Conservation (phyloP, 164 flowering plant species). For the Aristolochia contorta region DNA sequence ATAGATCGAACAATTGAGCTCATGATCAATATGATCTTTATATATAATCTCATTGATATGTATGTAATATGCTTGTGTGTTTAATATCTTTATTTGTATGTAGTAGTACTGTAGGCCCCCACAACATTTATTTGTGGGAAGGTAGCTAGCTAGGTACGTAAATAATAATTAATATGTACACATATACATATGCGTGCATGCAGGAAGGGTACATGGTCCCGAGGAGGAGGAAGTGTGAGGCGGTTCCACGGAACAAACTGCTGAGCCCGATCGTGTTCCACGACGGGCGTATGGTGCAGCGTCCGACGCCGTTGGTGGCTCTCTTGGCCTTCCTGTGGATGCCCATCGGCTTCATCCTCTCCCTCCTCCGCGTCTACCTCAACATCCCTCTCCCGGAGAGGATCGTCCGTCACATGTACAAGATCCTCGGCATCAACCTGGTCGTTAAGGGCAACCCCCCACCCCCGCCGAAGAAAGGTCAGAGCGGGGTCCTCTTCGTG, state of each 20-base stretch:
- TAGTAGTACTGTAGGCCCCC: no score
- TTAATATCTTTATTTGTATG: no score
- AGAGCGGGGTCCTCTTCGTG: slow-evolving; percentile 39
- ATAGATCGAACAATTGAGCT: no score
- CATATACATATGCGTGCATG: slow-evolving; percentile 1
- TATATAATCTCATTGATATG: no score
- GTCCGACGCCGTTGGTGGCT: slow-evolving; percentile 54
- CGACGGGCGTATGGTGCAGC: slow-evolving; percentile 59
- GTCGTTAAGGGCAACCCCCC: slow-evolving; percentile 74
- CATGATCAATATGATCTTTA: no score
- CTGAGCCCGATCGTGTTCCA: slow-evolving; percentile 57
- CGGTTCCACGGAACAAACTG: slow-evolving; percentile 57
- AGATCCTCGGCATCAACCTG: slow-evolving; percentile 48
- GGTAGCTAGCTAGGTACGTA: no score
- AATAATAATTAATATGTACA: no score
- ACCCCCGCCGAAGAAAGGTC: slow-evolving; percentile 48
- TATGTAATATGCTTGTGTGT: no score
- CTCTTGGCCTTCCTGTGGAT: slow-evolving; percentile 68
- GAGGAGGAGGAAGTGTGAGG: slow-evolving; percentile 37
- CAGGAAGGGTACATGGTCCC: slow-evolving; percentile 83
- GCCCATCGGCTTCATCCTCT: slow-evolving; percentile 60
- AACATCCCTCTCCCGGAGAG: slow-evolving; percentile 56
- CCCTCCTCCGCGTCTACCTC: slow-evolving; percentile 47
- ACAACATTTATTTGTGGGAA: background rate
- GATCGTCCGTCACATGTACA: slow-evolving; percentile 37